Evolutionary conservation across 2,329 filamentous ascomycete species (phyloP).

Genomic region (Colletotrichum noveboracense): DNA sequence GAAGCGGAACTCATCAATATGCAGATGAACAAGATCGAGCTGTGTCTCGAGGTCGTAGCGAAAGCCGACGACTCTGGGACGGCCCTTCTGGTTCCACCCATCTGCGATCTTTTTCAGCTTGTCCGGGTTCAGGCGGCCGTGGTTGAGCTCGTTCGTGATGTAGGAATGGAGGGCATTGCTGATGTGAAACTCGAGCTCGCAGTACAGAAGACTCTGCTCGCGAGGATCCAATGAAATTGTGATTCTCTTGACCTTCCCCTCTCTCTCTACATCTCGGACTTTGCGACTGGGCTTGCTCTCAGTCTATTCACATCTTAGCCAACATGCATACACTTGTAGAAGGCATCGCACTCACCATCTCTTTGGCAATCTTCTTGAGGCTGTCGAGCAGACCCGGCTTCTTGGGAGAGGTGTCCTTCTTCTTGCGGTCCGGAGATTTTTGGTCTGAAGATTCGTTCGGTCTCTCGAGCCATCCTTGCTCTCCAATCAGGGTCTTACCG

Average conservation of each 20-base stretch:
- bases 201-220: slow-evolving; percentile 64
- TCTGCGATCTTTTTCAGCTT: slow-evolving; percentile 58
- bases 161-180: slow-evolving; percentile 56
- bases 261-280: slow-evolving; percentile 30
- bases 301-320: slow-evolving; percentile 28
- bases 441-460: slow-evolving; percentile 32
- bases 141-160: slow-evolving; percentile 56
- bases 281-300: slow-evolving; percentile 41
- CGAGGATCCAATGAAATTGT: slow-evolving; percentile 58
- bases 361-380: slow-evolving; percentile 59
- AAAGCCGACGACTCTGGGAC: slow-evolving; percentile 60
- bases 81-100: slow-evolving; percentile 56
- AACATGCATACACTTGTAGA: not conserved
- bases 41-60: slow-evolving; percentile 66
- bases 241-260: slow-evolving; percentile 34
- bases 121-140: slow-evolving; percentile 57
- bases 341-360: slow-evolving; percentile 47
- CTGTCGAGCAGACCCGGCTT: slow-evolving; percentile 48
- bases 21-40: slow-evolving; percentile 57
- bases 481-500: slow-evolving; percentile 58
- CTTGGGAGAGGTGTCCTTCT: slow-evolving; percentile 30
- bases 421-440: slow-evolving; percentile 17
- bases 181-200: slow-evolving; percentile 63
- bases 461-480: slow-evolving; percentile 62
- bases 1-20: slow-evolving; percentile 59